Conservation (phyloP, 805 yeast species). For the Metschnikowia reukaufii region DNA sequence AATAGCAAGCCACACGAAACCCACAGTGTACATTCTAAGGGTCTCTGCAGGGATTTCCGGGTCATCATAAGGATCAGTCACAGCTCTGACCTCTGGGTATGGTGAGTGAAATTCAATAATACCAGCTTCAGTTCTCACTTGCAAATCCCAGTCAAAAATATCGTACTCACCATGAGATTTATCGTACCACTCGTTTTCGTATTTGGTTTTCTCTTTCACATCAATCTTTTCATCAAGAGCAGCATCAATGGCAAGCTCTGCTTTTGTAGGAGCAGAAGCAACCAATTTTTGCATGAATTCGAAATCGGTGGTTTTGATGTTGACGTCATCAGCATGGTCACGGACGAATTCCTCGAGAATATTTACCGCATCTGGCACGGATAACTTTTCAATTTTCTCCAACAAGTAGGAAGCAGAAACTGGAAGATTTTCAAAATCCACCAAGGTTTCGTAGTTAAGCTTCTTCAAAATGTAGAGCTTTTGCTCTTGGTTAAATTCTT, state of each 20-base stretch:
- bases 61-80: conserved; percentile 54
- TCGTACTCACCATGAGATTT: not conserved
- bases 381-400: conserved; percentile 35
- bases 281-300: conserved; percentile 27
- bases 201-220: conserved; percentile 14
- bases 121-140: conserved; percentile 9
- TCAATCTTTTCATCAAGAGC: conserved; percentile 7
- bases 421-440: conserved; percentile 33
- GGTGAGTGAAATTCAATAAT: conserved; percentile 35
- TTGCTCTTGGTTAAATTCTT: conserved; percentile 25
- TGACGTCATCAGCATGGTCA: conserved; percentile 49
- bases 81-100: conserved; percentile 66
- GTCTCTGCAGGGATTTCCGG: conserved; percentile 49
- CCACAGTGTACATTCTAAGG: conserved; percentile 54
- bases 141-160: conserved; percentile 2
- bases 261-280: not conserved
- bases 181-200: not conserved
- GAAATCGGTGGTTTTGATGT: conserved; percentile 41
- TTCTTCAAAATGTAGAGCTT: conserved; percentile 29
- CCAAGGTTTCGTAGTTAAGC: conserved; percentile 25
- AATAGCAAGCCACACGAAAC: conserved; percentile 53
- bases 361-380: conserved; percentile 38
- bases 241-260: not conserved
- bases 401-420: conserved; percentile 37
- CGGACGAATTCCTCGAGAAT: conserved; percentile 39